Evolutionary conservation across 345 rosid genomes (phyloP).

Genomic region (Syzygium grande): DNA sequence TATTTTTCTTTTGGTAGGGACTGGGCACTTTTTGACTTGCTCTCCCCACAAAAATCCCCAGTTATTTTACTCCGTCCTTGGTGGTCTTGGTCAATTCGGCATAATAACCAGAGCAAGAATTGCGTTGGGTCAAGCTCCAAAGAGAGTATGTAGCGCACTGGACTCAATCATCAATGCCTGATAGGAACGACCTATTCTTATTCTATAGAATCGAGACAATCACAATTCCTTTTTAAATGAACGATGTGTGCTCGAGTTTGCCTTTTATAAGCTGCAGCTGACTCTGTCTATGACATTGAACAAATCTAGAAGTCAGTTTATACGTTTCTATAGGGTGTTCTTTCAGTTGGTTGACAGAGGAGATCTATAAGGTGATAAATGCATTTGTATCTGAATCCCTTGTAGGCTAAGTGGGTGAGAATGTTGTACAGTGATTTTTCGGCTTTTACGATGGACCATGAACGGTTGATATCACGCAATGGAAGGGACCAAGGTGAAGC

Average conservation of each 20-base stretch:
- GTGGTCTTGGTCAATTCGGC: conserved; percentile 40
- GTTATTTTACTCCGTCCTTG: conserved; percentile 24
- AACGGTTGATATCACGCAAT: conserved; percentile 2
- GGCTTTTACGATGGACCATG: conserved; percentile 3
- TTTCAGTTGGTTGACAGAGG: not conserved
- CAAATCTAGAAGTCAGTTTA: not conserved
- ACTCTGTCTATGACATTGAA: not conserved
- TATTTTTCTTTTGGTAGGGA: not conserved
- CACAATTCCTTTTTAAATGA: not conserved
- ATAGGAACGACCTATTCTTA: not conserved
- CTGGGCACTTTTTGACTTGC: conserved; percentile 3
- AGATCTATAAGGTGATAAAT: not conserved
- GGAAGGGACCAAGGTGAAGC: not conserved
- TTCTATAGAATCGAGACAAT: not conserved
- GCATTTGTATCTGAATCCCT: not conserved
- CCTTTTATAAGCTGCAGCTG: not conserved
- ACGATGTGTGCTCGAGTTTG: not conserved
- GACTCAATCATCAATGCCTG: not conserved
- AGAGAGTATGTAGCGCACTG: not conserved
- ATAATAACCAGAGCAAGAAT: conserved; percentile 35
- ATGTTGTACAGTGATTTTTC: conserved; percentile 5
- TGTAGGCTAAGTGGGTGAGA: conserved; percentile 8
- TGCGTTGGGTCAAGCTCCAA: conserved; percentile 19
- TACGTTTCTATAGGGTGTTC: not conserved
- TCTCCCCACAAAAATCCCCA: not conserved